phyloP scores from a whole-genome alignment of 2,329 filamentous ascomycete genomes.

The Verticillium klebahnii region DNA sequence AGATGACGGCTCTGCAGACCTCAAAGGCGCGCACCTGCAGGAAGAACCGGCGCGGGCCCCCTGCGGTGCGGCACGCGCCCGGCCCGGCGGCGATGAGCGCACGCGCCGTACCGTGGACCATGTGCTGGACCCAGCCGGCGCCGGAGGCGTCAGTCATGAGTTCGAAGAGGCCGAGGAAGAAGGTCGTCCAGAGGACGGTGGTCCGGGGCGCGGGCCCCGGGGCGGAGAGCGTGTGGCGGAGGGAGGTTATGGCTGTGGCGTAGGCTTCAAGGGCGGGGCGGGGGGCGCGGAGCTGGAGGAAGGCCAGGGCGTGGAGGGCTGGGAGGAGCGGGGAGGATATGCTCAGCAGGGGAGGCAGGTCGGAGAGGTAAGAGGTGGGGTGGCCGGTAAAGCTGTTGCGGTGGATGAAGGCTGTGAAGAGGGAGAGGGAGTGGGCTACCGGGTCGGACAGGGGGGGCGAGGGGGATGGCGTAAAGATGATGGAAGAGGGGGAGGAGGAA shows the following conservation, averaged over 20 bases:
- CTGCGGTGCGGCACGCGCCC: slow-evolving; percentile 7
- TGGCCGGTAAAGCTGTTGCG: slow-evolving; percentile 21
- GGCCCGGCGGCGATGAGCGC: slow-evolving; percentile 25
- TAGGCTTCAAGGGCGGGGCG: background rate
- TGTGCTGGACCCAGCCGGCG: slow-evolving; percentile 26
- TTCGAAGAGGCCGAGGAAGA: slow-evolving; percentile 29
- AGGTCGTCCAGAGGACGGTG: slow-evolving; percentile 24
- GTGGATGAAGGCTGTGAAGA: slow-evolving; percentile 22
- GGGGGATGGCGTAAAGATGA: background rate
- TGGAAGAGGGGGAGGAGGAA: background rate
- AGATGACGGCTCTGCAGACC: slow-evolving; percentile 24
- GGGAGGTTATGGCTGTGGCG: background rate
- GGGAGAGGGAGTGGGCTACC: slow-evolving; percentile 17
- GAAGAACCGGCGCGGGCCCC: slow-evolving; percentile 18
- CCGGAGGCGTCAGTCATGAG: slow-evolving; percentile 26
- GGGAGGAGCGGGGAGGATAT: background rate
- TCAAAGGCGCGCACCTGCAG: slow-evolving; percentile 24
- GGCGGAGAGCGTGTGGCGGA: background rate
- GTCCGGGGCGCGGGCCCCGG: background rate
- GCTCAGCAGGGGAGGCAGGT: slow-evolving; percentile 16
- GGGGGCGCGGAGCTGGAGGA: background rate
- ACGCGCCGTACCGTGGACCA: slow-evolving; percentile 26
- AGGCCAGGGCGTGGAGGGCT: background rate
- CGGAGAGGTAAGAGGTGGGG: slow-evolving; percentile 6
- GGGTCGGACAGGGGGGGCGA: slow-evolving; percentile 8